A percentile compares a stretch with the other conserved stretches of the same genome.
phyloP scores from a whole-genome alignment of 257 asterid species.

The Agastache rugosa region DNA sequence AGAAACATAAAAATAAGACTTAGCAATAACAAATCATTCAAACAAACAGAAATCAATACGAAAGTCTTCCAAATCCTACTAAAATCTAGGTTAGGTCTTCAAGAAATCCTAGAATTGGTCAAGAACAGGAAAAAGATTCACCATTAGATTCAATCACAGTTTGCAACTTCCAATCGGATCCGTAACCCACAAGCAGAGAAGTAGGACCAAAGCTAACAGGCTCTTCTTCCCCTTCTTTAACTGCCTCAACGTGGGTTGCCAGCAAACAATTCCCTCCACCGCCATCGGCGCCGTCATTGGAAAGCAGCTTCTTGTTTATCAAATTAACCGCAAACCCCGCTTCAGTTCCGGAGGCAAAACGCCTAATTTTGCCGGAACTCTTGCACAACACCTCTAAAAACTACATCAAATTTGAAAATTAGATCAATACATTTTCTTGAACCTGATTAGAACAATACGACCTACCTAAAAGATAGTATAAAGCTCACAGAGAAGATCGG shows the following conservation, averaged over 20 bases:
- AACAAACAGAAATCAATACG: background rate
- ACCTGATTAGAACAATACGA: background rate
- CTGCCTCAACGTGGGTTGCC: slow-evolving; percentile 78
- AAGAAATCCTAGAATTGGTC: slow-evolving; percentile 1
- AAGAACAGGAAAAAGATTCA: slow-evolving; percentile 20
- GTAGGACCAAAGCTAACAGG: slow-evolving; percentile 82
- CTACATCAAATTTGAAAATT: slow-evolving; percentile 42
- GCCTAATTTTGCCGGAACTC: slow-evolving; percentile 73
- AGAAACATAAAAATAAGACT: slow-evolving; percentile 15
- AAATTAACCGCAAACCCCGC: slow-evolving; percentile 74
- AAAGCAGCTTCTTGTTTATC: slow-evolving; percentile 60
- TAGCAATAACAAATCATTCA: slow-evolving; percentile 8
- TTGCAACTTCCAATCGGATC: slow-evolving; percentile 77
- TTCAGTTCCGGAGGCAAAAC: slow-evolving; percentile 81
- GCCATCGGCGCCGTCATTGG: slow-evolving; percentile 20
- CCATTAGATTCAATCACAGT: slow-evolving; percentile 56
- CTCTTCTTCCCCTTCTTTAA: slow-evolving; percentile 70
- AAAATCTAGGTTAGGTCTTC: background rate
- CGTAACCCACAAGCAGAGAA: slow-evolving; percentile 72
- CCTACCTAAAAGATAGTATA: background rate
- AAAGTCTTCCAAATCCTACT: background rate
- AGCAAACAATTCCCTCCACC: slow-evolving; percentile 38
- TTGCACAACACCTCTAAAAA: slow-evolving; percentile 82
- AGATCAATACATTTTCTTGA: background rate
- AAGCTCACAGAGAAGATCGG: background rate